Conservation (phyloP, 495 filamentous ascomycete genomes). For the Tuber umbilicatum region DNA sequence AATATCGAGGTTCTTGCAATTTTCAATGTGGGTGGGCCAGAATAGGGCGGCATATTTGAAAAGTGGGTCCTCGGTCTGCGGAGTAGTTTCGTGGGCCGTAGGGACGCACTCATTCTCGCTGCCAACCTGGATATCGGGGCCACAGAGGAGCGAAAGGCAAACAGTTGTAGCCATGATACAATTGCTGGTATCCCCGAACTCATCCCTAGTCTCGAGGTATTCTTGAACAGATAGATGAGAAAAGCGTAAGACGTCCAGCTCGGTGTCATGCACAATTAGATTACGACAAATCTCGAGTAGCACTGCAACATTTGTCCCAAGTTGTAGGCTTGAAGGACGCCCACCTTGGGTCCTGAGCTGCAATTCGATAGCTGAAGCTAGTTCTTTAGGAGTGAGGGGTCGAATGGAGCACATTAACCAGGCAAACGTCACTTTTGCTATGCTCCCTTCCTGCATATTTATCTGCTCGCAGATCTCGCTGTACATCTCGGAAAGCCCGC, state of each 20-base stretch:
- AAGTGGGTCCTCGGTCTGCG: neutral
- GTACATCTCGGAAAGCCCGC: constrained; percentile 7
- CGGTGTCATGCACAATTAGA: constrained; percentile 2
- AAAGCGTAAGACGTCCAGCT: constrained; percentile 8
- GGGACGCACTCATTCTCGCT: neutral
- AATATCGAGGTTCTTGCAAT: neutral
- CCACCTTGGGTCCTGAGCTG: neutral
- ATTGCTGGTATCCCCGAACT: neutral
- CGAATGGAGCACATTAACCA: constrained; percentile 19
- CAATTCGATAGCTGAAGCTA: constrained; percentile 4
- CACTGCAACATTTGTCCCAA: neutral
- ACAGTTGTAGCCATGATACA: constrained; percentile 18
- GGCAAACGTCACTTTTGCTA: constrained; percentile 11
- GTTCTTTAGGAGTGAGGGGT: neutral
- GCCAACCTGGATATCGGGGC: neutral
- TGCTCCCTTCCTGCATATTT: neutral
- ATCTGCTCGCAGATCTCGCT: constrained; percentile 12
- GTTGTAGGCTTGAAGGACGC: neutral
- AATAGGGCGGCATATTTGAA: neutral
- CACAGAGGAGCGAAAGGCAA: constrained; percentile 10
- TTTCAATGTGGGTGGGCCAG: constrained; percentile 9
- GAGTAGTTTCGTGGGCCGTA: neutral
- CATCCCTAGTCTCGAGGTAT: constrained; percentile 4
- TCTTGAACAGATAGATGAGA: constrained; percentile 19
- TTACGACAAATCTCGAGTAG: constrained; percentile 15